Conservation (phyloP, 306 rosid genomes). For the Sphenostylis stenocarpa region DNA sequence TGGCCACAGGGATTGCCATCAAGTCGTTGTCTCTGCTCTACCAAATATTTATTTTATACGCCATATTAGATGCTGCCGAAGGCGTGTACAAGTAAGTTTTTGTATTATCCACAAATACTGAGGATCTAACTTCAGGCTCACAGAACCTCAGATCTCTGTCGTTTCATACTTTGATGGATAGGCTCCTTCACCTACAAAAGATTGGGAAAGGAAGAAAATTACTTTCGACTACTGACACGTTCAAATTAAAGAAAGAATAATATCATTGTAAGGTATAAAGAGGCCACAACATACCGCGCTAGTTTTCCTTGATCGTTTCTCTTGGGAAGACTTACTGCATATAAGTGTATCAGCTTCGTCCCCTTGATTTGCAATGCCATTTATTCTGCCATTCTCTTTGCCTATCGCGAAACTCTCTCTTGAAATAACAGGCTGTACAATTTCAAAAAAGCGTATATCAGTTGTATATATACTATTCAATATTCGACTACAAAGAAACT, state of each 20-base stretch:
- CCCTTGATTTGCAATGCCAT: conserved; percentile 44
- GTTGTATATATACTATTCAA: neutral
- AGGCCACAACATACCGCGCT: conserved; percentile 66
- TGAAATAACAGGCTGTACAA: conserved; percentile 72
- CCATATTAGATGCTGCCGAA: neutral
- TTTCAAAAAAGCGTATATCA: conserved; percentile 8
- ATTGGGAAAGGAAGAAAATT: neutral
- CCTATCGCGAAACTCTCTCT: conserved; percentile 79
- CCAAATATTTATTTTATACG: neutral
- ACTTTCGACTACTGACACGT: neutral
- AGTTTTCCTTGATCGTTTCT: conserved; percentile 76
- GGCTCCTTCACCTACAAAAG: conserved; percentile 85
- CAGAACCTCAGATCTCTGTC: conserved; percentile 67
- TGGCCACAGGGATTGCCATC: neutral
- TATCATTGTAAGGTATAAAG: conserved; percentile 13
- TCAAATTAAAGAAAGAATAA: conserved; percentile 2
- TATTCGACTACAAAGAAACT: neutral
- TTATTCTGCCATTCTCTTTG: conserved; percentile 49
- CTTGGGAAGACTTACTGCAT: conserved; percentile 60
- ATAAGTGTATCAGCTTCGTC: conserved; percentile 58
- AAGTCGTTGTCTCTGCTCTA: neutral
- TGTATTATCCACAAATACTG: conserved; percentile 21
- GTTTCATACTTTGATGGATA: conserved; percentile 73
- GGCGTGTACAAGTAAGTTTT: neutral
- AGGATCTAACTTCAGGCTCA: conserved; percentile 30